Percentiles rank a stretch among this genome's conserved stretches.
These are phyloP conservation scores for Cryomyces antarcticus DNA, from an alignment of 495 filamentous ascomycete genomes.

Conservation along the genomic window DNA sequence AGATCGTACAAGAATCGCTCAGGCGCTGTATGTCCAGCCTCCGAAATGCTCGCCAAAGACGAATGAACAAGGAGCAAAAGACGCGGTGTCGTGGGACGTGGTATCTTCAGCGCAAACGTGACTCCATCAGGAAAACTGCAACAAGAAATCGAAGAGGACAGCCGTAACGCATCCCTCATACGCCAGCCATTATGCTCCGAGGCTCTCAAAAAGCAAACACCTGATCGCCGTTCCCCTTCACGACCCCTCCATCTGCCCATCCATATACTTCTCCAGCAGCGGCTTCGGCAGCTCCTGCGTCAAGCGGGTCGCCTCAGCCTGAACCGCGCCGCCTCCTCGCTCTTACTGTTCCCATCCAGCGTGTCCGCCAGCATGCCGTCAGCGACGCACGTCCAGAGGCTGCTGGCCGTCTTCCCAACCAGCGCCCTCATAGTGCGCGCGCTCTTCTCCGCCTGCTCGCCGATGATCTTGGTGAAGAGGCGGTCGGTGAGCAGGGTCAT, in stretches of 20 bases:
- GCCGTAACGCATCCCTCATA: no score
- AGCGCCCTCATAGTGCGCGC: slow-evolving; percentile 52
- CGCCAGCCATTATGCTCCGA: no score
- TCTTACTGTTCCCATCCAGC: slow-evolving; percentile 48
- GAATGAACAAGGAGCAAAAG: no score
- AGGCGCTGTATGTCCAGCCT: no score
- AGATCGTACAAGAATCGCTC: no score
- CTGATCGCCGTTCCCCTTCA: no score
- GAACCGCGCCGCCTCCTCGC: slow-evolving; percentile 33
- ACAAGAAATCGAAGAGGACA: no score
- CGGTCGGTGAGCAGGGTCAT: slow-evolving; percentile 68
- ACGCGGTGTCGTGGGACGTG: no score
- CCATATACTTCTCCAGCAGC: slow-evolving; percentile 1
- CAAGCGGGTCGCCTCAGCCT: slow-evolving; percentile 5
- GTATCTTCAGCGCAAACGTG: no score
- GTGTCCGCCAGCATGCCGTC: slow-evolving; percentile 61
- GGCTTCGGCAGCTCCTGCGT: slow-evolving; percentile 7
- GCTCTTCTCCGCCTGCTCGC: slow-evolving; percentile 79
- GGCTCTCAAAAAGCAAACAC: no score
- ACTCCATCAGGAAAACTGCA: no score
- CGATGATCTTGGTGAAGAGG: slow-evolving; percentile 72
- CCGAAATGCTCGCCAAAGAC: no score
- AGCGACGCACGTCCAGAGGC: slow-evolving; percentile 70
- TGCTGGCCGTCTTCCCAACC: slow-evolving; percentile 54
- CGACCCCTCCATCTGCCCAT: neutral